Base-by-base conservation (phyloP, 495 filamentous ascomycete genomes). In the Cenococcum geophilum region DNA sequence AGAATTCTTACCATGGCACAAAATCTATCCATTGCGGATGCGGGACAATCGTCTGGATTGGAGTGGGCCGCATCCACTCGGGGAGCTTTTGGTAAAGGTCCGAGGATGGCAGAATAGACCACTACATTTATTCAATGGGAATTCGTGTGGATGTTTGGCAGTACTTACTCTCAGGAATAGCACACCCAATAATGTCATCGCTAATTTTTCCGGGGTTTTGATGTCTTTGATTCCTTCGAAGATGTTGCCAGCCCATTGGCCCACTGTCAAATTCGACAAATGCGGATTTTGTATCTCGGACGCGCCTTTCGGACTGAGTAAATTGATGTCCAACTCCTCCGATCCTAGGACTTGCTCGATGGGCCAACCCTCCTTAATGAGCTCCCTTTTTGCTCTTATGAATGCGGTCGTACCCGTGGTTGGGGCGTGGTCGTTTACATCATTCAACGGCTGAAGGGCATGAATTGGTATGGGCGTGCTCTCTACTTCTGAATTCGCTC, bases 11-110 rank as follows among this genome's bases (percentile, higher is more conserved):
- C 58, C 58, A 60, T 23, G 58, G 45, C 16, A 60, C 10, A 20
- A 60, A 53, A 34, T 60, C 47, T 20, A 60, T 60, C 58, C 58
- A 60, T n/a, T 25, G 45, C 25, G 58, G 45, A 60, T 60, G 58
- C 3, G 58, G 58, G 1, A 53, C 47, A 22, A 51, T 35, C 14
- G 22, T 51, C 27, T 60, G 58, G 18, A n/a, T 36, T 3, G 58
- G 58, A 36, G 58, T 60, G 16, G 58, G 58, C 21, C 40, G 32
- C 58, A 60, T 60, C 25, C 58, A 60, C 6, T 52, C 45, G 16
- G 58, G 58, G 5, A 60, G 11, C 37, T 16, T 34, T 27, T 60
- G 25, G 47, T 52, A 60, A 27, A 37, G 20, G n/a, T 60, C 45
- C 11, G 32, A 14, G 11, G 45, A 32, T 20, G 58, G 47, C 35